Percentiles rank a stretch among this genome's conserved stretches.
phyloP scores from a whole-genome alignment of 2,329 filamentous ascomycete species.

The Apiospora rasikravindrae region DNA sequence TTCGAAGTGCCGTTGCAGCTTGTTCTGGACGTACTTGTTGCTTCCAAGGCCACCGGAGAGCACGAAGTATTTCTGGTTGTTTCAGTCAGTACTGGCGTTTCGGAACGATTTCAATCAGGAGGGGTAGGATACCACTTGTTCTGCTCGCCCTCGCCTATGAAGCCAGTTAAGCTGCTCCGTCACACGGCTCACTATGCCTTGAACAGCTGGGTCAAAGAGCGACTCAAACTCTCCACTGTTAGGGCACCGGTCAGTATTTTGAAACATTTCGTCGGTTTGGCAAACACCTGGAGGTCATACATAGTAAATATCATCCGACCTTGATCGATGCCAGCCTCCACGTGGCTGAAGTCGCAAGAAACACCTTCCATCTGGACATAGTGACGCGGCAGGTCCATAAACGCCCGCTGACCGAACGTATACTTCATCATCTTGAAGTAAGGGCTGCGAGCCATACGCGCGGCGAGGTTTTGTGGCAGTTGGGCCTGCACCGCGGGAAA shows the following conservation, averaged over 20 bases:
- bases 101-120: not conserved
- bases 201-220: conserved; percentile 49
- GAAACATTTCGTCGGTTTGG: not conserved
- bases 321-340: conserved; percentile 43
- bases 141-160: conserved; percentile 33
- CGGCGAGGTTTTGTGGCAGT: conserved; percentile 44
- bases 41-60: conserved; percentile 53
- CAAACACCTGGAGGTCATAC: conserved; percentile 30
- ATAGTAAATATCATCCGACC: conserved; percentile 47
- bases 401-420: conserved; percentile 51
- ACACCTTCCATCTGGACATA: conserved; percentile 52
- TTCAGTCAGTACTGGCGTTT: too few species aligned
- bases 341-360: conserved; percentile 45
- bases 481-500: conserved; percentile 41
- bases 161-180: conserved; percentile 49
- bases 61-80: conserved; percentile 46
- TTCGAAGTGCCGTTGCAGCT: conserved; percentile 43
- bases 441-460: conserved; percentile 39
- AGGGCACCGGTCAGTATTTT: not conserved
- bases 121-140: conserved; percentile 41
- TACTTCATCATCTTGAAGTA: conserved; percentile 43
- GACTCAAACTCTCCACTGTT: conserved; percentile 48
- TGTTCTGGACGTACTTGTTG: conserved; percentile 50
- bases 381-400: conserved; percentile 43
- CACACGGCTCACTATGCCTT: conserved; percentile 45